These are phyloP conservation scores for Arabis hirsuta DNA, from an alignment of 345 rosid species.

Conservation along the genomic window DNA sequence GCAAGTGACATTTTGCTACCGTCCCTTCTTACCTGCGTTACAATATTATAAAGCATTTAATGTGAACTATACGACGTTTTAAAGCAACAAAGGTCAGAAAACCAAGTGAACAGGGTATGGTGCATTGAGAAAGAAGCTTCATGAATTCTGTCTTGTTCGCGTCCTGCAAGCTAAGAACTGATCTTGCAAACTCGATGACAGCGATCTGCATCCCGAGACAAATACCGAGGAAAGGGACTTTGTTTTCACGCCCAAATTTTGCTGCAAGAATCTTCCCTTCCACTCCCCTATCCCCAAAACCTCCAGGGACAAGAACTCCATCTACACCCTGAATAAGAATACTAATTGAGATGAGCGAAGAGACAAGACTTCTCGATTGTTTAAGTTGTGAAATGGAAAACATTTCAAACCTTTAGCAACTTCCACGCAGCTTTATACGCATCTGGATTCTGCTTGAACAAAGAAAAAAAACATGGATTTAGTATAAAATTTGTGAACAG, in stretches of 20 bases:
- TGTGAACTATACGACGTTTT: slow-evolving; percentile 2
- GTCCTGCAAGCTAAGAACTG: slow-evolving; percentile 69
- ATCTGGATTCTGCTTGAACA: slow-evolving; percentile 66
- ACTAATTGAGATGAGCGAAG: slow-evolving; percentile 1
- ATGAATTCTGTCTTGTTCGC: slow-evolving; percentile 84
- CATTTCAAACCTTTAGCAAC: slow-evolving; percentile 64
- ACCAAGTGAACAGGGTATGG: slow-evolving; percentile 14
- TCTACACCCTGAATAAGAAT: slow-evolving; percentile 64
- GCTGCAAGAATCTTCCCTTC: slow-evolving; percentile 92
- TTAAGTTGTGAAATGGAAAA: slow-evolving; percentile 1
- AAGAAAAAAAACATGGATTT: slow-evolving; percentile 14
- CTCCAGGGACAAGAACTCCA: slow-evolving; percentile 96
- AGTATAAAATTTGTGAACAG: not conserved
- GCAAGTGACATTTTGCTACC: slow-evolving; percentile 91
- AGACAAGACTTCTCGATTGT: not conserved
- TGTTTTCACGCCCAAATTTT: slow-evolving; percentile 83
- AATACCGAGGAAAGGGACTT: slow-evolving; percentile 83
- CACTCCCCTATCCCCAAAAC: slow-evolving; percentile 97
- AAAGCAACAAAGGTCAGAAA: slow-evolving; percentile 10
- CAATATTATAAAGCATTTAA: slow-evolving; percentile 11
- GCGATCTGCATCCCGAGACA: slow-evolving; percentile 97
- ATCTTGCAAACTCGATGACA: slow-evolving; percentile 87
- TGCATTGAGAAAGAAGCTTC: slow-evolving; percentile 20
- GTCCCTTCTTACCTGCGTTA: slow-evolving; percentile 74
- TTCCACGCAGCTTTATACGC: slow-evolving; percentile 81